A percentile compares a stretch with the other conserved stretches of the same genome.
Conservation (phyloP, 345 rosid genomes). For the Citrus glauca region DNA sequence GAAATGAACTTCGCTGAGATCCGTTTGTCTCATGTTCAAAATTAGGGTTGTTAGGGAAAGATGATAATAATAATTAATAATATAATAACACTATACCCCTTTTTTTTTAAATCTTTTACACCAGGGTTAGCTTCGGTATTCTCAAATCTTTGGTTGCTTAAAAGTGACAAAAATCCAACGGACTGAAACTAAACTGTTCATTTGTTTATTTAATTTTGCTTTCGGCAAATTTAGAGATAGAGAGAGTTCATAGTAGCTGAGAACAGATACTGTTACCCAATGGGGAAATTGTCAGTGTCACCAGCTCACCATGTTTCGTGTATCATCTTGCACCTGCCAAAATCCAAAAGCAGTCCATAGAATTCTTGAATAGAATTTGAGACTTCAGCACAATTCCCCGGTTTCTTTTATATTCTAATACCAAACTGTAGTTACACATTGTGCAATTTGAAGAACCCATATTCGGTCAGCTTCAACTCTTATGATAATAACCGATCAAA, state of each 20-base stretch:
- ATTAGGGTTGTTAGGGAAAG: neutral
- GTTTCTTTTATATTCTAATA: neutral
- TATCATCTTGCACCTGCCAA: neutral
- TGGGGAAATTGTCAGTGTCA: constrained; percentile 1
- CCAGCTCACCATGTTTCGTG: neutral
- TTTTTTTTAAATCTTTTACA: neutral
- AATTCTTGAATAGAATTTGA: neutral
- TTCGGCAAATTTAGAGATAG: neutral
- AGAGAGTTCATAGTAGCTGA: neutral
- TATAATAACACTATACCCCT: too few relatives aligned
- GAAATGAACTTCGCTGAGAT: neutral
- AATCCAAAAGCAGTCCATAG: neutral
- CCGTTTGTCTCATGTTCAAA: neutral
- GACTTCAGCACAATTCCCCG: neutral
- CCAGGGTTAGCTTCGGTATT: neutral
- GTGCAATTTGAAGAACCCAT: neutral
- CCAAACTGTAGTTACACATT: neutral
- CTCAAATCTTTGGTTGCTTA: neutral
- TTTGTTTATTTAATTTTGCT: neutral
- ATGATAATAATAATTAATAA: neutral
- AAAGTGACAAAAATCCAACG: neutral
- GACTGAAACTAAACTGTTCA: constrained; percentile 2
- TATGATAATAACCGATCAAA: neutral
- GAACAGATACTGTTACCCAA: neutral
- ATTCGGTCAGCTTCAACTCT: neutral